phyloP scores from a whole-genome alignment of 345 rosid genomes.

The Laguncularia racemosa region DNA sequence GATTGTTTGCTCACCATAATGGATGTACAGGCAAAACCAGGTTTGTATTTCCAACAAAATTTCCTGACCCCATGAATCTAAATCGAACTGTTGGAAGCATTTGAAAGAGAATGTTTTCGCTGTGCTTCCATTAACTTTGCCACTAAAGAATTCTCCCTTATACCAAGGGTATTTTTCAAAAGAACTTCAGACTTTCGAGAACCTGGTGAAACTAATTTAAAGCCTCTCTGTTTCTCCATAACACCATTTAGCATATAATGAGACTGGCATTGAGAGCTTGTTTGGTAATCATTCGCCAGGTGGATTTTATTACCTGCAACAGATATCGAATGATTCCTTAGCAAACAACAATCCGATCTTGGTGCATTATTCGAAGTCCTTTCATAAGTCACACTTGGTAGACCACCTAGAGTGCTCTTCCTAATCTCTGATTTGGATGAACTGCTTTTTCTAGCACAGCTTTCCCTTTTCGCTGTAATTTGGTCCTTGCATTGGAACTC shows the following conservation, averaged over 20 bases:
- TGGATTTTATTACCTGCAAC: slow-evolving; percentile 12
- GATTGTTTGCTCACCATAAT: no score
- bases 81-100: slow-evolving; percentile 20
- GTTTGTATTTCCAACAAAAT: no score
- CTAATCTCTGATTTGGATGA: no score
- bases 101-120: slow-evolving; percentile 44
- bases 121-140: slow-evolving; percentile 85
- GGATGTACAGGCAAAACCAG: no score
- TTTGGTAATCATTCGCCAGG: slow-evolving; percentile 34
- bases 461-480: not conserved
- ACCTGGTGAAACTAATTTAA: slow-evolving; percentile 31
- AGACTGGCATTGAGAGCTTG: slow-evolving; percentile 18
- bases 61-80: no score
- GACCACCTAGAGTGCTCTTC: no score
- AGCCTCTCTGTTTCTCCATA: slow-evolving; percentile 45
- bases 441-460: no score
- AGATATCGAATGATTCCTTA: no score
- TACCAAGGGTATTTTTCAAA: slow-evolving; percentile 22
- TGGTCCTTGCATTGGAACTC: slow-evolving; percentile 22
- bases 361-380: no score
- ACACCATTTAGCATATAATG: slow-evolving; percentile 23
- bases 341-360: no score
- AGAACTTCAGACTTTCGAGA: slow-evolving; percentile 29
- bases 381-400: no score
- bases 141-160: slow-evolving; percentile 57